phyloP scores from a whole-genome alignment of 2,329 filamentous ascomycete genomes.

The Neopestalotiopsis sp. region DNA sequence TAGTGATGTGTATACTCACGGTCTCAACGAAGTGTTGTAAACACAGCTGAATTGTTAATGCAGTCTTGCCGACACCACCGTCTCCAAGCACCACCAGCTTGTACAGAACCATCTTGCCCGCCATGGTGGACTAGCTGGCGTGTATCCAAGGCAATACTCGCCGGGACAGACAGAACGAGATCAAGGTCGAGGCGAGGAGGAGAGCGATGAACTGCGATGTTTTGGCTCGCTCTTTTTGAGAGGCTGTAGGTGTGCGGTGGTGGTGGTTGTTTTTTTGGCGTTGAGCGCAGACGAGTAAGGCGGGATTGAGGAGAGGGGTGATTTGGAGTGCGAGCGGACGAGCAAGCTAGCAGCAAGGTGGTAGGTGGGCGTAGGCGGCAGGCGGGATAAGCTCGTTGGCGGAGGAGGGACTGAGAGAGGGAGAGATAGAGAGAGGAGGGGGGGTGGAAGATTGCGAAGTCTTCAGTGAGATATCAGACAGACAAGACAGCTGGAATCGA shows the following conservation, averaged over 20 bases:
- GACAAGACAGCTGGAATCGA: not conserved
- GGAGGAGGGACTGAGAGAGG: not conserved
- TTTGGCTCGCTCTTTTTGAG: not conserved
- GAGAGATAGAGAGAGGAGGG: not conserved
- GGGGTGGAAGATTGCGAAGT: not conserved
- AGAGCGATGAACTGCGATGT: slow-evolving; percentile 5
- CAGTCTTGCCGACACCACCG: slow-evolving; percentile 93
- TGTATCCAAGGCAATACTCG: not conserved
- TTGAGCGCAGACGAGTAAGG: not conserved
- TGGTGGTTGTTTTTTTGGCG: slow-evolving; percentile 4
- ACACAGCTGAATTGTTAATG: slow-evolving; percentile 94
- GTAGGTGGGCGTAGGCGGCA: not conserved
- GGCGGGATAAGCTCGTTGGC: not conserved
- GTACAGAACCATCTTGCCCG: slow-evolving; percentile 93
- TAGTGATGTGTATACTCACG: slow-evolving; percentile 50
- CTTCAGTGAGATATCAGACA: not conserved
- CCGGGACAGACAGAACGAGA: not conserved
- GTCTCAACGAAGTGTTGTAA: slow-evolving; percentile 99
- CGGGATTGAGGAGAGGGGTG: slow-evolving; percentile 1
- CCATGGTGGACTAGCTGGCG: slow-evolving; percentile 63
- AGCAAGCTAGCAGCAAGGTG: not conserved
- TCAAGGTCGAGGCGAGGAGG: not conserved
- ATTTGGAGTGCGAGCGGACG: not conserved
- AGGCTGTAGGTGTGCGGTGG: not conserved
- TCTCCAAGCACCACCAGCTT: slow-evolving; percentile 95